These are phyloP conservation scores for Diophrys appendiculata DNA, from an alignment of 73 alveolate species.

Conservation along the genomic window DNA sequence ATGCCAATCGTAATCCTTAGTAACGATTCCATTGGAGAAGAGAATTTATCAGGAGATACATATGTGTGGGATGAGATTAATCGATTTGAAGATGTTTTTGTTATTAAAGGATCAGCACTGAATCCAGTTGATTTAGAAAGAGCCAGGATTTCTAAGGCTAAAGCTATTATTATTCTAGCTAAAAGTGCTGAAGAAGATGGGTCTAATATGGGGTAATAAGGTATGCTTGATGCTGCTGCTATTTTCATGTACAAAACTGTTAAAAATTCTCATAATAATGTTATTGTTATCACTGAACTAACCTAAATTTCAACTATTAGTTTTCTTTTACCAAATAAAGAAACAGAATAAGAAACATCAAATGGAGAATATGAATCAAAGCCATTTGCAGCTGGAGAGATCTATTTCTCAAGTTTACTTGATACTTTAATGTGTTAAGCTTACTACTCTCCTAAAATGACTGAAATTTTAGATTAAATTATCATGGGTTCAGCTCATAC, in stretches of 20 bases:
- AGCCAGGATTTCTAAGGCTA: slow-evolving; percentile 91
- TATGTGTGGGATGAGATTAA: slow-evolving; percentile 88
- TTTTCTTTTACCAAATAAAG: slow-evolving; percentile 74
- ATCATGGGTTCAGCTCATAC: slow-evolving; percentile 94
- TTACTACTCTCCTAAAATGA: slow-evolving; percentile 90
- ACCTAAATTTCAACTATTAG: slow-evolving; percentile 85
- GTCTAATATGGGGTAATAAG: slow-evolving; percentile 43
- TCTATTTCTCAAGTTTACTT: slow-evolving; percentile 87
- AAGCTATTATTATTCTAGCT: slow-evolving; percentile 87
- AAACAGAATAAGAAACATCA: slow-evolving; percentile 66
- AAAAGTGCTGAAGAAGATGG: slow-evolving; percentile 75
- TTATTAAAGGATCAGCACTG: slow-evolving; percentile 89
- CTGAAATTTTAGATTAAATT: slow-evolving; percentile 86
- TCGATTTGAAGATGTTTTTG: slow-evolving; percentile 89
- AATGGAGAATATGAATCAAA: slow-evolving; percentile 83
- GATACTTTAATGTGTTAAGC: slow-evolving; percentile 97
- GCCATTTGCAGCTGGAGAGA: slow-evolving; percentile 97
- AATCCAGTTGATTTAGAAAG: slow-evolving; percentile 88
- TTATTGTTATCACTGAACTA: slow-evolving; percentile 87
- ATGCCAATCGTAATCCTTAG: slow-evolving; percentile 87
- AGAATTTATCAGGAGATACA: slow-evolving; percentile 54
- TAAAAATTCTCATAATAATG: slow-evolving; percentile 69
- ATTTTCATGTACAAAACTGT: slow-evolving; percentile 94
- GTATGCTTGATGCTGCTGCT: slow-evolving; percentile 95
- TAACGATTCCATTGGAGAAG: slow-evolving; percentile 87